Base-by-base conservation (phyloP, 768 basidiomycete species). In the Collybia sp. region DNA sequence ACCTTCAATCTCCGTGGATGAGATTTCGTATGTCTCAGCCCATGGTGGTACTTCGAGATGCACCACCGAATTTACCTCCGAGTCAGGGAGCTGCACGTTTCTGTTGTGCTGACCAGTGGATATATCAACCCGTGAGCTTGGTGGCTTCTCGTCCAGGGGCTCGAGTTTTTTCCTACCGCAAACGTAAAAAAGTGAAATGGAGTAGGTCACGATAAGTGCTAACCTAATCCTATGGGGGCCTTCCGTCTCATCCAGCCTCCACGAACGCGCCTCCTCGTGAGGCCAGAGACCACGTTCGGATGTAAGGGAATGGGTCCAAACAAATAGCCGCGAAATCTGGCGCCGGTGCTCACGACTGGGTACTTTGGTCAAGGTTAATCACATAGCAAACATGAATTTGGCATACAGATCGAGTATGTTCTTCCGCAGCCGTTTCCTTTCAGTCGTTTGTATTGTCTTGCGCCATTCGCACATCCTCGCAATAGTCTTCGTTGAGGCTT, bases 201-300 rank as follows among this genome's bases (percentile, higher is more conserved):
- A n/a, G n/a, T n/a, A 6, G 6, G 30, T 6, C 43, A 43, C 12
- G 44, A 31, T 13, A 32, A 16, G n/a, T 42, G 49, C 54, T 13
- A 55, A 91, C 92, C 93, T 72, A 44, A 89, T 86, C 40, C 93
- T 79, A 54, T 88, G 77, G 1, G 92, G 93, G 1, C 93, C 93
- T 57, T 96, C 93, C 1, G 92, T 93, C 56, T 94, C 93, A 51
- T 95, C 93, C 38, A 95, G 64, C 30, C 84, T 70, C 93, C 93
- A 95, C 10, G 75, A 54, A 17, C 68, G 66, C 2, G 57, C 66
- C 34, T 69, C 70, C 12, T 72, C 62, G 37, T 77, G 73, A 1
- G 83, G 80, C 93, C 93, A 95, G 11, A 95, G 58, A 0, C 92
- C 92, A 16, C 88, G 76, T 58, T 95, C 93, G 0, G 82, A 81